Base-by-base conservation (phyloP, 805 yeast species). In the Yamadazyma kitorensis region DNA sequence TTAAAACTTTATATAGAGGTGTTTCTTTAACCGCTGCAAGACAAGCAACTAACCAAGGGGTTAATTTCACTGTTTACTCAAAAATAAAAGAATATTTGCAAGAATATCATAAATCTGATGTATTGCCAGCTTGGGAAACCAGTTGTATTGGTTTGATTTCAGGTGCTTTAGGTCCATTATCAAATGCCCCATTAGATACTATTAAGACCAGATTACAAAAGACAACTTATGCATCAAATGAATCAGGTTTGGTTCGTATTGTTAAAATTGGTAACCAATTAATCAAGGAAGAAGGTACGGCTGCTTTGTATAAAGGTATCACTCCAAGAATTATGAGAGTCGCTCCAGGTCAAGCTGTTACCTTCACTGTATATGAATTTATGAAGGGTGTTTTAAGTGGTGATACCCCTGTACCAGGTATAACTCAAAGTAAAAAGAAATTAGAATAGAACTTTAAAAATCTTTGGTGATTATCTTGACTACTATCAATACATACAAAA, bases 261-360 rank as follows among this genome's bases (percentile, higher is more conserved):
- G 63, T 73, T 24, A 76, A 89, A 58, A 91, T 93, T 52, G 86
- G 94, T 40, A 67, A 68, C 30, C 89, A 82, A 53, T 74, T 91
- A 61, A 68, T 89, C 47, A 80, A 79, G 57, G 95, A 87, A 68
- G 96, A 88, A 65, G 98, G 98, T 35, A 51, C 56, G 25, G 59
- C 59, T 36, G 72, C 72, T 12, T 61, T 57, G 33, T 57, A 57
- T 42, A 57, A 57, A 36, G 98, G 98, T 68, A 91, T 91, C 57
- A 88, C 97, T 16, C 98, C 98, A 50, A 82, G 98, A 70, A 91
- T 91, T 49, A 89, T 91, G 95, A 83, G 98, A 68, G 98, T 91
- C 33, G 98, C 98, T 9, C 97, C 98, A 16, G 98, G 98, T 43
- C 98, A 91, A 68, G 97, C 98, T 36, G 98, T 91, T 37, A 93